phyloP scores from a whole-genome alignment of 345 rosid species.

The Eucalyptus caleyi region DNA sequence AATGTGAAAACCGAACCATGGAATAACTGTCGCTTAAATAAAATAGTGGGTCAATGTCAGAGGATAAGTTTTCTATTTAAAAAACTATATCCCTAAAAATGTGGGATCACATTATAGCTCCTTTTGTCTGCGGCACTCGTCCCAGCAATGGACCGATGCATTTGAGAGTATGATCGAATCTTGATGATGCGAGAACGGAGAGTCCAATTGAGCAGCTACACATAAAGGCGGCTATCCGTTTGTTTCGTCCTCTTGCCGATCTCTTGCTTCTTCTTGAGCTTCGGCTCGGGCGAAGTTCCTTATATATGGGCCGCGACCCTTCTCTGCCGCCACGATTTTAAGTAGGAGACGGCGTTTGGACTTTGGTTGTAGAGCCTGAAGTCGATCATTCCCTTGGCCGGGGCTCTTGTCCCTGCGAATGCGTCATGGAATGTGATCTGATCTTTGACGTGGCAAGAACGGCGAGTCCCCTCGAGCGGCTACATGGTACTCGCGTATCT shows the following conservation, averaged over 20 bases:
- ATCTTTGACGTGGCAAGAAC: neutral
- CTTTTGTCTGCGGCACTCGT: constrained; percentile 19
- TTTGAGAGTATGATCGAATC: constrained; percentile 4
- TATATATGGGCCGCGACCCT: neutral
- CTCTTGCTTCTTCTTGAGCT: neutral
- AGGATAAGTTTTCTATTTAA: too few relatives aligned
- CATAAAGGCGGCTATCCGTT: neutral
- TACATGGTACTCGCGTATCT: neutral
- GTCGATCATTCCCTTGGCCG: neutral
- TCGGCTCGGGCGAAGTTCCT: neutral
- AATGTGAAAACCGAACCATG: too few relatives aligned
- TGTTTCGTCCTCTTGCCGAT: neutral
- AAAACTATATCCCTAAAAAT: too few relatives aligned
- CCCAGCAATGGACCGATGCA: constrained; percentile 34
- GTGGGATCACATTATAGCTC: neutral
- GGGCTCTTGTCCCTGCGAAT: neutral
- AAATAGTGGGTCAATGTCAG: accelerated
- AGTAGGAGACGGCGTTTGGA: neutral
- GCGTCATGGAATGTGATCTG: neutral
- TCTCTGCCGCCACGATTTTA: neutral
- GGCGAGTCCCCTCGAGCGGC: neutral
- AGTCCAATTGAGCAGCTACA: neutral
- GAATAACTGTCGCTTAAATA: too few relatives aligned
- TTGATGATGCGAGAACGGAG: neutral
- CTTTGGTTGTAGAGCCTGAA: neutral